Evolutionary conservation across 257 asterid species (phyloP).

Genomic region (Verbena officinalis): DNA sequence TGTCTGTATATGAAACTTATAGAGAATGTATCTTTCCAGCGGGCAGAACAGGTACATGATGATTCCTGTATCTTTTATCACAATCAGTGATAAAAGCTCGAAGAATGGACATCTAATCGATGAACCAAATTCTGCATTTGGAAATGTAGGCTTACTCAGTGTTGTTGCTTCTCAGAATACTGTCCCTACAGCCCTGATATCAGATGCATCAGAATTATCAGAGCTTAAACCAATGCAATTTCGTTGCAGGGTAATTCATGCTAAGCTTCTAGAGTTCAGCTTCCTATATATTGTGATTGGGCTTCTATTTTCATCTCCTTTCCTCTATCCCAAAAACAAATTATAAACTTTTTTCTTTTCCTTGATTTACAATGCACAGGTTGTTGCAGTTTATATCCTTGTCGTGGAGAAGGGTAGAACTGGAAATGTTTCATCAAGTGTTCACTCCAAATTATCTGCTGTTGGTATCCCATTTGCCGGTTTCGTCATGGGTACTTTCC

Average conservation of each 20-base stretch:
- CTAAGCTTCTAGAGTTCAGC: not conserved
- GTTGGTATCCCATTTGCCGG: conserved; percentile 71
- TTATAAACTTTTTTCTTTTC: not conserved
- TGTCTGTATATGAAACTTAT: conserved; percentile 14
- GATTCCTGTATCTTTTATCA: conserved; percentile 77
- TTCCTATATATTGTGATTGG: not conserved
- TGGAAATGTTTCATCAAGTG: conserved; percentile 30
- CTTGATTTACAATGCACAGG: conserved; percentile 44
- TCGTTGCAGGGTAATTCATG: conserved; percentile 70
- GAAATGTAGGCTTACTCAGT: conserved; percentile 31
- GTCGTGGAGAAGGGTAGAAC: conserved; percentile 50
- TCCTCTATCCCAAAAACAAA: conserved; percentile 10
- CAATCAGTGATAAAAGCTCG: conserved; percentile 48
- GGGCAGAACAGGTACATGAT: conserved; percentile 56
- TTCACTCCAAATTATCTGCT: conserved; percentile 30
- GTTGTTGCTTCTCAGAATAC: conserved; percentile 32
- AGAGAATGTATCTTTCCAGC: conserved; percentile 41
- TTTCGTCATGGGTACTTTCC: conserved; percentile 68
- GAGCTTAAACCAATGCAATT: conserved; percentile 54
- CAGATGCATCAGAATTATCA: conserved; percentile 45
- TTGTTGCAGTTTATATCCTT: conserved; percentile 59
- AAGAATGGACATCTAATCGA: conserved; percentile 30
- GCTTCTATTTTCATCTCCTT: conserved; percentile 10
- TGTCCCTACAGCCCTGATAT: conserved; percentile 51
- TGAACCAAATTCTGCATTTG: conserved; percentile 34